Percentiles rank a stretch among this genome's conserved stretches.
Evolutionary conservation across 1,284 basidiomycete species (phyloP).

Genomic region (Marasmius sp.): DNA sequence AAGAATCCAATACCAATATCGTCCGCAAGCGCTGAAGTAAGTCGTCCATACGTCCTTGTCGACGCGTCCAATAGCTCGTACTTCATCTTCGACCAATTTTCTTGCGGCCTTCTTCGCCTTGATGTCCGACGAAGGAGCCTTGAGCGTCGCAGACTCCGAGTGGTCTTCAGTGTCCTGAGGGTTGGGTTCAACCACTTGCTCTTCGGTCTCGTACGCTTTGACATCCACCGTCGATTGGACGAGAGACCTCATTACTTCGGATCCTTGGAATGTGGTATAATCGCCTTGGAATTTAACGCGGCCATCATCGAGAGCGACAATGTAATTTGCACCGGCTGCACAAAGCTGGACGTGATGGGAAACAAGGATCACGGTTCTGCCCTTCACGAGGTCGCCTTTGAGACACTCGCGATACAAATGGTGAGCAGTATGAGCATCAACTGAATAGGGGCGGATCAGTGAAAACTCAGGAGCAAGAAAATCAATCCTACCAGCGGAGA

Average conservation of each 20-base stretch:
- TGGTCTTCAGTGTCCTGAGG: conserved; percentile 34
- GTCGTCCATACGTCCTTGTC: conserved; percentile 76
- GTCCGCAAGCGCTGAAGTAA: conserved; percentile 76
- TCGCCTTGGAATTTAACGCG: conserved; percentile 76
- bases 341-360: conserved; percentile 89
- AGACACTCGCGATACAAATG: conserved; percentile 84
- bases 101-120: conserved; percentile 69
- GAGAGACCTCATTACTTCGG: conserved; percentile 65
- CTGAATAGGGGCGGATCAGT: conserved; percentile 28
- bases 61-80: conserved; percentile 83
- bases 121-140: conserved; percentile 38
- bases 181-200: conserved; percentile 31
- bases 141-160: conserved; percentile 42
- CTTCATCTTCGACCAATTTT: conserved; percentile 91
- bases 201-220: conserved; percentile 43
- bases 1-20: conserved; percentile 66
- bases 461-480: neutral
- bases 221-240: conserved; percentile 61
- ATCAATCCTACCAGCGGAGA: conserved; percentile 57
- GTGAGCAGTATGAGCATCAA: conserved; percentile 88
- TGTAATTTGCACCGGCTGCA: conserved; percentile 64
- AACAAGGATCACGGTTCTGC: conserved; percentile 82
- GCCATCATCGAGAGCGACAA: conserved; percentile 87
- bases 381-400: conserved; percentile 79
- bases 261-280: conserved; percentile 64